Evolutionary conservation across 192 early-diverging fungal species (phyloP).

Genomic region (Rhizophagus prolifer): DNA sequence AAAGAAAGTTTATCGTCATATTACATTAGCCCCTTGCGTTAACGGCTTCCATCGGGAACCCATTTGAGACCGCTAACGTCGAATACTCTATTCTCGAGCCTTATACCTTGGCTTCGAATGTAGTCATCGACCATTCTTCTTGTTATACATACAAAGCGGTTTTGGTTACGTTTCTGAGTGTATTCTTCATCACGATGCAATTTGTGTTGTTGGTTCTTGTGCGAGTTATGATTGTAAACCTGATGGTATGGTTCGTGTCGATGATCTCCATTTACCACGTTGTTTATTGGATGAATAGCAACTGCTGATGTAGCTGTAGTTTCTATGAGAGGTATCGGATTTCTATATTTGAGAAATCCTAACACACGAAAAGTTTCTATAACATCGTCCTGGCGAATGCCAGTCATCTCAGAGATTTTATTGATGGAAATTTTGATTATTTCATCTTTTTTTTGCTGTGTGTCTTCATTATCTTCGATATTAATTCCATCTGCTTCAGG

Average conservation of each 20-base stretch:
- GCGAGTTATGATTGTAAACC: not conserved
- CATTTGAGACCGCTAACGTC: constrained; percentile 12
- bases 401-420: constrained; percentile 7
- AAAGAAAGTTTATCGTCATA: too few species aligned
- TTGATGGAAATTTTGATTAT: not conserved
- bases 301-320: not conserved
- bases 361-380: constrained; percentile 1
- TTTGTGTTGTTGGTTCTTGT: not conserved
- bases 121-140: constrained; percentile 9
- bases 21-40: not conserved
- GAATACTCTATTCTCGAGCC: not conserved
- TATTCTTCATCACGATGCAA: not conserved
- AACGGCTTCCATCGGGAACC: not conserved
- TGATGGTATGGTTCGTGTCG: not conserved
- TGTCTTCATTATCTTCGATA: not conserved
- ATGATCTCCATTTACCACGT: not conserved
- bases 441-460: not conserved
- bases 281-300: not conserved
- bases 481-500: too few species aligned
- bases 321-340: not conserved
- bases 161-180: not conserved
- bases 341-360: constrained; percentile 20
- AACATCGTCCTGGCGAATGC: constrained; percentile 17
- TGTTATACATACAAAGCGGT: not conserved
- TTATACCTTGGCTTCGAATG: not conserved